A percentile compares a stretch with the other conserved stretches of the same genome.
phyloP scores from a whole-genome alignment of 345 rosid genomes.

The Populus nigra region DNA sequence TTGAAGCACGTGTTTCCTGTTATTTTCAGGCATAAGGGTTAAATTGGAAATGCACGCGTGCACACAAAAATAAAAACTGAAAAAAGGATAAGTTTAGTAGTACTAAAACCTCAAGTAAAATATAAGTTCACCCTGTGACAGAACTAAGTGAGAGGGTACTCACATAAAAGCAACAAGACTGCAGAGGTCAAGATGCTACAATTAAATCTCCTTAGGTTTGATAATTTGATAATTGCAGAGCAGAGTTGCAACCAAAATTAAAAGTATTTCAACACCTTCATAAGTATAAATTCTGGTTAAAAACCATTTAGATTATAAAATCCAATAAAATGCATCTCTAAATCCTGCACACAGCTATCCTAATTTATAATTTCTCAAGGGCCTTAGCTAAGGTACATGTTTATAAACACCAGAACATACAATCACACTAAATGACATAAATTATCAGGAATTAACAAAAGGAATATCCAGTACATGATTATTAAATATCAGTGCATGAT shows the following conservation, averaged over 20 bases:
- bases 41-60: neutral
- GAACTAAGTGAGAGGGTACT: neutral
- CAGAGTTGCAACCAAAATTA: neutral
- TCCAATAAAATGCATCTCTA: neutral
- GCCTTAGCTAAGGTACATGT: neutral
- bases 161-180: neutral
- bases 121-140: slow-evolving; percentile 9
- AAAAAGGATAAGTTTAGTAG: neutral
- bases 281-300: neutral
- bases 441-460: neutral
- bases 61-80: neutral
- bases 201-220: neutral
- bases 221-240: neutral
- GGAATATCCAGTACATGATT: neutral
- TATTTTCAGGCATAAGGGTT: neutral
- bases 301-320: neutral
- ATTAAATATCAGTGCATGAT: neutral
- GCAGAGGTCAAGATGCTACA: slow-evolving; percentile 7
- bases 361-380: neutral
- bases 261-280: neutral
- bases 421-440: neutral
- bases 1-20: slow-evolving; percentile 51
- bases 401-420: neutral
- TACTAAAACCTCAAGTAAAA: neutral
- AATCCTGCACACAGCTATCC: neutral